Evolutionary conservation across 2,329 filamentous ascomycete genomes (phyloP).

Genomic region (Diaporthe aspalathi): DNA sequence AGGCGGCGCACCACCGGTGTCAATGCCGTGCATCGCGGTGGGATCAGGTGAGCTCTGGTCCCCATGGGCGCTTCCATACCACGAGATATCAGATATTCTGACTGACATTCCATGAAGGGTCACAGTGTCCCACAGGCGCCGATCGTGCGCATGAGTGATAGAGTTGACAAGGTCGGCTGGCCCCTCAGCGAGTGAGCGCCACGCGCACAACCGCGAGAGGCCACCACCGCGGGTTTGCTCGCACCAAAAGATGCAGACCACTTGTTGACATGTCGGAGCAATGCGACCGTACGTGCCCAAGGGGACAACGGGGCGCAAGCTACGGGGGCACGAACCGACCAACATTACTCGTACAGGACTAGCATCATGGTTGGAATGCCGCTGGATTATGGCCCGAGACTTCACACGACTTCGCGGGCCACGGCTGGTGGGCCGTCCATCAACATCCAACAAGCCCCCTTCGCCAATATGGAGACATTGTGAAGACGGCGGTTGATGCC

Average conservation of each 20-base stretch:
- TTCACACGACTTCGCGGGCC: neutral
- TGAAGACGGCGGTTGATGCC: neutral
- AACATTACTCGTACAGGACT: neutral
- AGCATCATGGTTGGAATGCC: neutral
- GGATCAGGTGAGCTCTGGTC: constrained; percentile 11
- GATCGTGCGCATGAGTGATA: neutral
- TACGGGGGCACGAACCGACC: neutral
- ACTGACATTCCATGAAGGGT: neutral
- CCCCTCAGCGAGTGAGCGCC: neutral
- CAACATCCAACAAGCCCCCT: neutral
- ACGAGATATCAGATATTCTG: too few species aligned
- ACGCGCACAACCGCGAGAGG: neutral
- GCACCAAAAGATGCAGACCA: neutral
- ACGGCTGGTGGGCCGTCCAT: neutral
- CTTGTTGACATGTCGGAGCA: neutral
- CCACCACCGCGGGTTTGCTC: neutral
- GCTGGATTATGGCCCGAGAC: neutral
- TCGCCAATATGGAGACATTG: neutral
- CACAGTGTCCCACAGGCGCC: neutral
- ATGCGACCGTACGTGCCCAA: neutral
- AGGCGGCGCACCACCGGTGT: neutral
- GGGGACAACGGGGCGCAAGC: neutral
- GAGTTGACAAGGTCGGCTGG: neutral
- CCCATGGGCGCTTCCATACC: neutral
- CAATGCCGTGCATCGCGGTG: constrained; percentile 16